phyloP scores from a whole-genome alignment of 805 yeast genomes.

The Wickerhamia fluorescens region DNA sequence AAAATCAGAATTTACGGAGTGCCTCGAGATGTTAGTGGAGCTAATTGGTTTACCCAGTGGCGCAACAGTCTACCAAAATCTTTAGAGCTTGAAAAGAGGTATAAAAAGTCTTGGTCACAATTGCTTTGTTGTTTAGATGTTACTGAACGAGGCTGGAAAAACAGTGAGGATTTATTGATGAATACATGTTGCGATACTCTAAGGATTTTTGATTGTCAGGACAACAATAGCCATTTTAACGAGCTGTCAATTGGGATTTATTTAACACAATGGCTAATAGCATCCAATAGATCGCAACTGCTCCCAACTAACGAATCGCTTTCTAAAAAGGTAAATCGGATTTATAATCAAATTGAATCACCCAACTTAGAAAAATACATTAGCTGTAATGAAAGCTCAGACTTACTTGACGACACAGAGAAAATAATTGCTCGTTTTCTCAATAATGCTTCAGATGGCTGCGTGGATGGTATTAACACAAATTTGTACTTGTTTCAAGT shows the following conservation, averaged over 20 bases:
- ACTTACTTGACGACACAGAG: conserved; percentile 10
- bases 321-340: conserved; percentile 15
- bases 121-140: conserved; percentile 40
- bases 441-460: no score
- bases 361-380: no score
- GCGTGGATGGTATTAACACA: conserved; percentile 41
- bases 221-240: conserved; percentile 18
- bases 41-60: conserved; percentile 25
- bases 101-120: conserved; percentile 23
- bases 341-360: conserved; percentile 30
- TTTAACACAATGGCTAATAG: conserved; percentile 32
- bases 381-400: no score
- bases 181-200: background rate
- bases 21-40: conserved; percentile 37
- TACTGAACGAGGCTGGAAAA: conserved; percentile 29
- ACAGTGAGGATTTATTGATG: background rate
- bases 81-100: conserved; percentile 14
- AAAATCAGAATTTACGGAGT: conserved; percentile 41
- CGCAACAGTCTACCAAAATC: conserved; percentile 29
- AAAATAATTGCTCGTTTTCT: no score
- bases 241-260: no score
- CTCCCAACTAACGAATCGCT: conserved; percentile 4
- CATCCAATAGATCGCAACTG: conserved; percentile 7
- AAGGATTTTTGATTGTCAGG: background rate
- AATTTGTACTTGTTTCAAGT: conserved; percentile 50